These are phyloP conservation scores for Sporothrix dimorphospora DNA, from an alignment of 2,329 filamentous ascomycete species.

Conservation along the genomic window DNA sequence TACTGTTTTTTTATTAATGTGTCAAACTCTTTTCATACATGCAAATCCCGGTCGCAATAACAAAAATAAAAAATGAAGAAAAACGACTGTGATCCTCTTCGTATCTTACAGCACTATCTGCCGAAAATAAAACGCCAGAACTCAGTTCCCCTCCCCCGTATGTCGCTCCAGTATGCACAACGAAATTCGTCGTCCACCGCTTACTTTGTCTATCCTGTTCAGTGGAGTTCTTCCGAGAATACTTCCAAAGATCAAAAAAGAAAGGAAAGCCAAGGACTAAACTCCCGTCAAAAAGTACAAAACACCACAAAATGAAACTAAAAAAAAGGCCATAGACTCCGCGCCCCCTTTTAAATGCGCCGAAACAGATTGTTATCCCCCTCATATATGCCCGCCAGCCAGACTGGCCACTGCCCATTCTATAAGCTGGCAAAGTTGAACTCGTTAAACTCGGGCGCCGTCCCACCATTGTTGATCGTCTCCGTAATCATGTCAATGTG, in stretches of 20 bases:
- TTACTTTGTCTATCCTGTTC: background rate
- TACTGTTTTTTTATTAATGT: background rate
- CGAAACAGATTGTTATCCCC: background rate
- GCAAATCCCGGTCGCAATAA: background rate
- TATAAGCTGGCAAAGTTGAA: slow-evolving; percentile 26
- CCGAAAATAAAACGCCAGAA: background rate
- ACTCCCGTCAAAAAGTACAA: background rate
- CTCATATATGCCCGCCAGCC: background rate
- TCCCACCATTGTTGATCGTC: slow-evolving; percentile 37
- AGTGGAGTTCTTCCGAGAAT: background rate
- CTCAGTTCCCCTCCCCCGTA: background rate
- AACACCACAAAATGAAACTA: background rate
- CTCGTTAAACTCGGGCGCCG: slow-evolving; percentile 21
- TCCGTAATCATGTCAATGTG: slow-evolving; percentile 53
- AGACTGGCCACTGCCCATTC: too few relatives aligned
- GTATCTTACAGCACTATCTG: background rate
- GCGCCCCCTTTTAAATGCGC: background rate
- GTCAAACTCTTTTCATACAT: background rate
- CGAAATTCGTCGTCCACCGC: background rate
- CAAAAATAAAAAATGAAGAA: background rate
- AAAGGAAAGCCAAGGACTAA: background rate
- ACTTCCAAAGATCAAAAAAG: too few relatives aligned
- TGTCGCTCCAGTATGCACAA: slow-evolving; percentile 14
- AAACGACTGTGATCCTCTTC: background rate
- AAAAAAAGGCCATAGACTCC: background rate